phyloP scores from a whole-genome alignment of 805 yeast species.

The Spathaspora sp. region DNA sequence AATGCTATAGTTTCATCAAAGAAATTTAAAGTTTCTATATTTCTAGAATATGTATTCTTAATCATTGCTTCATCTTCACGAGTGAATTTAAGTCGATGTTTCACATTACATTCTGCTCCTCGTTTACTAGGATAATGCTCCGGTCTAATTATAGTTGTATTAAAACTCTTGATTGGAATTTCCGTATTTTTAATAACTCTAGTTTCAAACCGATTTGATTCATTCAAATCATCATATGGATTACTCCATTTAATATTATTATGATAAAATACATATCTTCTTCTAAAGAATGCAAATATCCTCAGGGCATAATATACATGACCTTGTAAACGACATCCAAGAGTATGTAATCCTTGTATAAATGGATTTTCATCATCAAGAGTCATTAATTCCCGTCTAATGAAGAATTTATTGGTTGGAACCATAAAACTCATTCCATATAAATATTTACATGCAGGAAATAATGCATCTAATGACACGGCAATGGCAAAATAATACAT shows the following conservation, averaged over 20 bases:
- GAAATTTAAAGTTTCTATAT: constrained; percentile 23
- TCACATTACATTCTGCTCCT: not conserved
- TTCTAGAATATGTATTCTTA: constrained; percentile 19
- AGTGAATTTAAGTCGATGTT: constrained; percentile 9
- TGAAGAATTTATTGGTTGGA: constrained; percentile 11
- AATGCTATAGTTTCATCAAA: constrained; percentile 15
- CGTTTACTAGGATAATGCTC: constrained; percentile 20
- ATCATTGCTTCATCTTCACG: constrained; percentile 19
- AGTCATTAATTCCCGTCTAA: constrained; percentile 7
- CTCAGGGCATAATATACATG: constrained; percentile 23
- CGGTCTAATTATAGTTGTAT: constrained; percentile 19
- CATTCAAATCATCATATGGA: constrained; percentile 8
- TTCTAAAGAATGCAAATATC: constrained; percentile 19
- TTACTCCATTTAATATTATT: constrained; percentile 15
- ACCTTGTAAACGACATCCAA: constrained; percentile 17
- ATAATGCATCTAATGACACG: constrained; percentile 18
- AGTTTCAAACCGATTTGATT: constrained; percentile 11
- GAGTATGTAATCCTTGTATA: constrained; percentile 3
- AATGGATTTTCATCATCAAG: constrained; percentile 6
- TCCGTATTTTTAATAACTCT: constrained; percentile 19
- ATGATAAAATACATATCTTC: constrained; percentile 15
- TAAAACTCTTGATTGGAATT: constrained; percentile 18
- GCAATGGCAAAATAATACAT: constrained; percentile 20
- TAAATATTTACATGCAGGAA: constrained; percentile 19
- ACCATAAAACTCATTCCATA: constrained; percentile 18